Conservation (phyloP, 441 rosid genomes). For the Erodium trifolium region DNA sequence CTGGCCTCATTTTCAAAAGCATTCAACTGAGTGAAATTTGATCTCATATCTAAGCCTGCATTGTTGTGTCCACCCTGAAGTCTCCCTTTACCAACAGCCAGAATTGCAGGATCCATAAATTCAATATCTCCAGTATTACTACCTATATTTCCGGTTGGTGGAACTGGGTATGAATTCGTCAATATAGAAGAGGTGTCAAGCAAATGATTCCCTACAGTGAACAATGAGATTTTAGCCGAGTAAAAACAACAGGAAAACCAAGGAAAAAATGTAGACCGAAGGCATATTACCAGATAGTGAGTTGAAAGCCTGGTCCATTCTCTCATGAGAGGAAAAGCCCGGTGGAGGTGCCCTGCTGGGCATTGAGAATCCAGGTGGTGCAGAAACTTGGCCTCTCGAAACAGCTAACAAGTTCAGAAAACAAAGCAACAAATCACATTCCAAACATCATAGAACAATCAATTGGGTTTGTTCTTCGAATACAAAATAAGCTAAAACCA, state of each 20-base stretch:
- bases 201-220: conserved; percentile 39
- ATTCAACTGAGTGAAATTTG: conserved; percentile 38
- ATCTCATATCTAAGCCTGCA: conserved; percentile 44
- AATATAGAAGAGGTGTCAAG: conserved; percentile 36
- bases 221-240: background rate
- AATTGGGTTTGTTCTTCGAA: background rate
- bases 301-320: conserved; percentile 52
- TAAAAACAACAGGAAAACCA: conserved; percentile 8
- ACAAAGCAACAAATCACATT: background rate
- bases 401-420: conserved; percentile 28
- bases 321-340: conserved; percentile 72
- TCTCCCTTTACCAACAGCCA: conserved; percentile 90
- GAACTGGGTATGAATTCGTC: conserved; percentile 49
- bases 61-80: conserved; percentile 47
- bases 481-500: background rate
- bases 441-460: background rate
- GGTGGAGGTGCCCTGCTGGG: conserved; percentile 92
- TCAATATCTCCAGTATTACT: conserved; percentile 50
- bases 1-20: conserved; percentile 61
- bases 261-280: background rate
- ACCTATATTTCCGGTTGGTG: conserved; percentile 32
- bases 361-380: conserved; percentile 86
- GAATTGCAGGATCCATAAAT: conserved; percentile 87
- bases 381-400: conserved; percentile 71
- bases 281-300: conserved; percentile 35